phyloP scores from a whole-genome alignment of 2,329 filamentous ascomycete species.

The Teratosphaeriaceae sp. region DNA sequence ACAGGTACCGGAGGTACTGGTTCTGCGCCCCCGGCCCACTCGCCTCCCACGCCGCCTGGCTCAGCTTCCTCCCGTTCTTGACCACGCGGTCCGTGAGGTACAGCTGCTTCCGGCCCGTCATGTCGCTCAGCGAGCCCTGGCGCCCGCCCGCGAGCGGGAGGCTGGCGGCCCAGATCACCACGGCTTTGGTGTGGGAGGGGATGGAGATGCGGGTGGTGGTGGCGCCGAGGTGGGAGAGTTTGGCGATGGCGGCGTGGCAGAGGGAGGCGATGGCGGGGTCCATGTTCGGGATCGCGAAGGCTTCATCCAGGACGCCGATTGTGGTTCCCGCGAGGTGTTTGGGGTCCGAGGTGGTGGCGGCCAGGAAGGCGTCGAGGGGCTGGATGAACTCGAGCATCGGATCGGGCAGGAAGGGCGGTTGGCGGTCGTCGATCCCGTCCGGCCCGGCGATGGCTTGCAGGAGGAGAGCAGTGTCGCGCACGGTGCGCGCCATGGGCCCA shows the following conservation, averaged over 20 bases:
- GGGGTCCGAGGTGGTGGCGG: slow-evolving; percentile 8
- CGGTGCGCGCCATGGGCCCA: slow-evolving; percentile 38
- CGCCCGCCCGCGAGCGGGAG: slow-evolving; percentile 10
- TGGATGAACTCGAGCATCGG: slow-evolving; percentile 19
- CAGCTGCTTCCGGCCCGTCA: slow-evolving; percentile 13
- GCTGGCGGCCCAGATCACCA: slow-evolving; percentile 37
- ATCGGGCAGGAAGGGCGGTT: slow-evolving; percentile 21
- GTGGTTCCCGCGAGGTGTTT: slow-evolving; percentile 26
- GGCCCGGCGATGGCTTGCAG: slow-evolving; percentile 42
- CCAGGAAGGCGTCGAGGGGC: slow-evolving; percentile 23
- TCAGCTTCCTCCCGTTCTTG: slow-evolving; percentile 1
- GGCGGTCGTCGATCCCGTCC: slow-evolving; percentile 41
- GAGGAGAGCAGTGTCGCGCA: slow-evolving; percentile 38
- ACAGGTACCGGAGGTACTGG: slow-evolving; percentile 13
- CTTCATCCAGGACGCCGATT: slow-evolving; percentile 41
- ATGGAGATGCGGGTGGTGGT: slow-evolving; percentile 37
- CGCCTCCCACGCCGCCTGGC: slow-evolving; percentile 11
- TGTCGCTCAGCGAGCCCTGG: slow-evolving; percentile 9
- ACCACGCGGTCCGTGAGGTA: slow-evolving; percentile 12
- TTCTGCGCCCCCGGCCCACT: slow-evolving; percentile 13
- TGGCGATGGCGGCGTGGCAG: slow-evolving; percentile 30
- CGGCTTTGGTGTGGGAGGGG: slow-evolving; percentile 40
- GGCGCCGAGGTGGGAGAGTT: slow-evolving; percentile 35
- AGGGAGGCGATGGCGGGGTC: slow-evolving; percentile 30
- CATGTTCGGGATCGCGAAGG: slow-evolving; percentile 32